Evolutionary conservation across 2,329 filamentous ascomycete species (phyloP).

Genomic region (Acarospora socialis): DNA sequence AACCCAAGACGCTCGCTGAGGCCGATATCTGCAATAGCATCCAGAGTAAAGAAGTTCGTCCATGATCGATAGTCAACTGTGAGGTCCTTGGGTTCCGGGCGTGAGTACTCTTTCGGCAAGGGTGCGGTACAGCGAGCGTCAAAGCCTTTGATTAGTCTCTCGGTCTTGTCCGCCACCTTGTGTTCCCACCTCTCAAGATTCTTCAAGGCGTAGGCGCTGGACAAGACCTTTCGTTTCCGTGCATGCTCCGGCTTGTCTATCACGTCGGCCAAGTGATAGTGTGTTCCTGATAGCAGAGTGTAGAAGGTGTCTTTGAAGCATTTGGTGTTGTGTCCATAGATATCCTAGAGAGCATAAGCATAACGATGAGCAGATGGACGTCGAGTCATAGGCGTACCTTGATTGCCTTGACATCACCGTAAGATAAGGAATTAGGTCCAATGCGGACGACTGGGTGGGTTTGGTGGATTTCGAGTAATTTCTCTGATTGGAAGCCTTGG

Average conservation of each 20-base stretch:
- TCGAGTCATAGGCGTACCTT: no score
- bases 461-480: slow-evolving; percentile 32
- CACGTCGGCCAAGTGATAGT: slow-evolving; percentile 28
- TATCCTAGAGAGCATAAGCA: slow-evolving; percentile 38
- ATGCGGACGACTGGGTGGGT: slow-evolving; percentile 32
- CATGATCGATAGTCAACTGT: slow-evolving; percentile 36
- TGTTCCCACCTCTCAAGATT: slow-evolving; percentile 42
- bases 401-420: slow-evolving; percentile 23
- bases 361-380: no score
- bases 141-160: slow-evolving; percentile 29
- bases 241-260: slow-evolving; percentile 38
- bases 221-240: slow-evolving; percentile 37
- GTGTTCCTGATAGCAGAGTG: slow-evolving; percentile 30
- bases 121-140: slow-evolving; percentile 30
- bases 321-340: slow-evolving; percentile 37
- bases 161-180: slow-evolving; percentile 30
- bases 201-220: slow-evolving; percentile 38
- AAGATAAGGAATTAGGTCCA: slow-evolving; percentile 33
- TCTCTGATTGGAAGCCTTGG: slow-evolving; percentile 29
- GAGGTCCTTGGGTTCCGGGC: slow-evolving; percentile 25
- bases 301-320: slow-evolving; percentile 39
- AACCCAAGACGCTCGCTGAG: slow-evolving; percentile 20
- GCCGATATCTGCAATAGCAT: slow-evolving; percentile 44
- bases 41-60: slow-evolving; percentile 42
- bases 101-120: slow-evolving; percentile 14